A percentile compares a stretch with the other conserved stretches of the same genome.
Conservation (phyloP, 805 yeast genomes). For the Candida nemodendra region DNA sequence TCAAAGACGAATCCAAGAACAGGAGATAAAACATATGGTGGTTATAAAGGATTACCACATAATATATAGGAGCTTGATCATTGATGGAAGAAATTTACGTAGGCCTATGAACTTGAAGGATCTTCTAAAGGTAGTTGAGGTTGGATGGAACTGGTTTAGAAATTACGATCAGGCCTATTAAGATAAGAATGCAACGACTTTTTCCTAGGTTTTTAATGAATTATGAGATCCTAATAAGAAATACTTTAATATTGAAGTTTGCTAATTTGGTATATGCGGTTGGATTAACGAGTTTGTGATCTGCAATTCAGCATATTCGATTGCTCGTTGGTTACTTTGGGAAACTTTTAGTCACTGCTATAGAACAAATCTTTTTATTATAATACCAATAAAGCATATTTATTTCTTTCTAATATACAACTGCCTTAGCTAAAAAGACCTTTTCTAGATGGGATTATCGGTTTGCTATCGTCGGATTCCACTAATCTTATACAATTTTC, state of each 20-base stretch:
- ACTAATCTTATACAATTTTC: slow-evolving; percentile 52
- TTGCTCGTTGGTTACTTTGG: too few species aligned
- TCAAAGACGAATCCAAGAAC: slow-evolving; percentile 20
- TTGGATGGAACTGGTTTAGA: slow-evolving; percentile 82
- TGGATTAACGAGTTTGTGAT: too few species aligned
- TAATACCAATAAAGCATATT: too few species aligned
- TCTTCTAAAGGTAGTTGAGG: slow-evolving; percentile 65
- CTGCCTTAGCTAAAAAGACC: slow-evolving; percentile 20
- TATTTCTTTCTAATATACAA: too few species aligned
- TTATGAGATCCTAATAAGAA: neutral
- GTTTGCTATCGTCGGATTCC: slow-evolving; percentile 23
- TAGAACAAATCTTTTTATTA: too few species aligned
- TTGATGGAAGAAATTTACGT: slow-evolving; percentile 65
- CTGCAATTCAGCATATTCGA: too few species aligned
- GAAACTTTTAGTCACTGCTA: too few species aligned
- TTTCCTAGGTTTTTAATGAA: neutral
- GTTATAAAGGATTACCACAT: slow-evolving; percentile 53
- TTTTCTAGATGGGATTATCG: slow-evolving; percentile 15
- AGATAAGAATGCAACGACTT: too few species aligned
- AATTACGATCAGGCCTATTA: slow-evolving; percentile 38
- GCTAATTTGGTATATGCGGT: too few species aligned
- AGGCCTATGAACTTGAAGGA: slow-evolving; percentile 73
- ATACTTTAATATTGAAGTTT: too few species aligned
- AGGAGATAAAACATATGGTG: slow-evolving; percentile 29
- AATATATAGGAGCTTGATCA: slow-evolving; percentile 68